These are phyloP conservation scores for Debaryomycetaceae sp. DNA, from an alignment of 1,139 yeast species.

Conservation along the genomic window DNA sequence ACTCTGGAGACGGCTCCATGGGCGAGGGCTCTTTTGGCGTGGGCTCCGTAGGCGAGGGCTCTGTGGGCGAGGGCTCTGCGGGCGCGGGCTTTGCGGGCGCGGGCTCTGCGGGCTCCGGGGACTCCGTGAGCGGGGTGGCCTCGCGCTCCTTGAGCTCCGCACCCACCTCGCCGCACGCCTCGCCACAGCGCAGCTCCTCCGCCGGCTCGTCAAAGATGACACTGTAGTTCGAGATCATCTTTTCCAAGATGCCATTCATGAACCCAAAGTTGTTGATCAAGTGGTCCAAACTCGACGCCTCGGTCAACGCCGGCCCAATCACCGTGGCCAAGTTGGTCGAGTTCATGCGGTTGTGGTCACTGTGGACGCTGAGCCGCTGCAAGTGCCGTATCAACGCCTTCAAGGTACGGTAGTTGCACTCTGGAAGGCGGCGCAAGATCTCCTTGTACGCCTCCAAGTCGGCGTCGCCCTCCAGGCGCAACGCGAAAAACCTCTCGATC, in stretches of 20 bases:
- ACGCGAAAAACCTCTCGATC: conserved; percentile 45
- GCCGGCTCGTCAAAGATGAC: conserved; percentile 27
- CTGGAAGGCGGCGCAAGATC: conserved; percentile 53
- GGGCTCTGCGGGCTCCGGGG: no score
- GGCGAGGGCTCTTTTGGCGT: no score
- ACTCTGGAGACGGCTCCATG: no score
- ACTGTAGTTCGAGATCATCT: conserved; percentile 40
- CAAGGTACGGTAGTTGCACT: conserved; percentile 62
- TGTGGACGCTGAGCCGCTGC: conserved; percentile 53
- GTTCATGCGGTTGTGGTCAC: conserved; percentile 71
- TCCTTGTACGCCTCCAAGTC: conserved; percentile 36
- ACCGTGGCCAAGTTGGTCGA: conserved; percentile 80
- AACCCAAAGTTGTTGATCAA: conserved; percentile 50
- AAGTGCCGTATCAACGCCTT: conserved; percentile 67
- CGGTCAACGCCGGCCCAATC: conserved; percentile 57
- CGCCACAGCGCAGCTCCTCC: conserved; percentile 3
- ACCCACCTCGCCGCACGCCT: conserved; percentile 1
- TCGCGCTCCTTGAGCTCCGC: no score
- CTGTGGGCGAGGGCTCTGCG: no score
- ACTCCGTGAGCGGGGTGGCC: no score
- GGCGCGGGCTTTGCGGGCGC: no score
- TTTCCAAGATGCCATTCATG: conserved; percentile 52
- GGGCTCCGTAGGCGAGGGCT: no score
- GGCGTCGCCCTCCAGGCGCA: conserved; percentile 21
- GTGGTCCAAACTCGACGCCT: conserved; percentile 50